phyloP scores from a whole-genome alignment of 1,284 basidiomycete genomes.

The Sporisorium exsertum region DNA sequence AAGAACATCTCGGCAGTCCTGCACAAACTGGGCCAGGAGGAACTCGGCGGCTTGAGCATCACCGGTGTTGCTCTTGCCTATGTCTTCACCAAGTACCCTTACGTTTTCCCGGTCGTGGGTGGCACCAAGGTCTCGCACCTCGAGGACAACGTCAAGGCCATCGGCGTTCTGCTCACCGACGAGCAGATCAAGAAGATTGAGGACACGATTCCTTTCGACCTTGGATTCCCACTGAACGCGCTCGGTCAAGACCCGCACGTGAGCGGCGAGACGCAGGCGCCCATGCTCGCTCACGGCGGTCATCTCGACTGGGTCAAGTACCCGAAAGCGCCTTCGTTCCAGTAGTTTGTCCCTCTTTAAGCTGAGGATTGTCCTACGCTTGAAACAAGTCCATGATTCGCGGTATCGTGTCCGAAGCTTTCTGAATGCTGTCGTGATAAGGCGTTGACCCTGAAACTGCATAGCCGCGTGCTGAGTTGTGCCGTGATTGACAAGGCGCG shows the following conservation, averaged over 20 bases:
- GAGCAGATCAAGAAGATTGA: conserved; percentile 60
- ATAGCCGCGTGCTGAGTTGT: neutral
- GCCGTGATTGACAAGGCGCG: neutral
- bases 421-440: no score
- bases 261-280: conserved; percentile 27
- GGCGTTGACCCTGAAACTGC: no score
- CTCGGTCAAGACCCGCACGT: conserved; percentile 34
- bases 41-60: conserved; percentile 37
- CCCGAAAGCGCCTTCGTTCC: conserved; percentile 37
- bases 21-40: conserved; percentile 57
- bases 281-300: conserved; percentile 35
- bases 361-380: neutral
- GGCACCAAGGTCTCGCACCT: conserved; percentile 53
- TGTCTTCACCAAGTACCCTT: conserved; percentile 40
- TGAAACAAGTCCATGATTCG: neutral
- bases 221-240: conserved; percentile 61
- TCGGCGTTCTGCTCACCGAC: conserved; percentile 40
- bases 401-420: neutral
- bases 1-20: conserved; percentile 53
- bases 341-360: conserved; percentile 18
- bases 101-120: conserved; percentile 54
- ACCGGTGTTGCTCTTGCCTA: conserved; percentile 53
- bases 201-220: conserved; percentile 48
- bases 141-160: conserved; percentile 56
- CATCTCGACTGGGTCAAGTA: conserved; percentile 52